Evolutionary conservation across 75 land plant species (phyloP), one percentile per base, ranked within the genome.

Genomic region (Picea glauca): DNA sequence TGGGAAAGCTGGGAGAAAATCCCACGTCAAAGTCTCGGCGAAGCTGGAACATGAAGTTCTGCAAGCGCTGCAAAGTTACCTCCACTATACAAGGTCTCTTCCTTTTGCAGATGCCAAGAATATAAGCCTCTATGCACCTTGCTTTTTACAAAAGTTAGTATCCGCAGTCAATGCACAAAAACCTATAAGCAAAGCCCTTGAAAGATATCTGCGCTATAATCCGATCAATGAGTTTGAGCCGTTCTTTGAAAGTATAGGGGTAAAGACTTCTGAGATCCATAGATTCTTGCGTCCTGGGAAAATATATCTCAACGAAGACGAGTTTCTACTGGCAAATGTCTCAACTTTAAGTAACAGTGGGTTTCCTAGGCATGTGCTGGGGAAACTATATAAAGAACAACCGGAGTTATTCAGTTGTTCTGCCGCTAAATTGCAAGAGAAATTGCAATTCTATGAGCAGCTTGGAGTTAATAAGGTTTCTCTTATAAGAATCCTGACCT

Each of bases 151-250:
- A 43, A 85, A 85, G 21, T 72, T 90, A 12, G 46, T 87, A 50
- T 30, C 67, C 20, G 79, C 15, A 13, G 83, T 90, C 21, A 80
- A 80, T 40, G 58, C 7, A 12, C 83, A 72, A 5, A 21, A 80
- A 1, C 78, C 63, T 5, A 32, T 78, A 1, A 58, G 68, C 8
- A 4, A 13, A 9, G 77, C 82, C 11, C 57, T 90, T 13, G 1
- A 75, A 8, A 58, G 86, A 60, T 80, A 81, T 57, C 78, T 90
- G 54, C 83, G 82, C 0, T 88, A 81, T 65, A 70, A 88, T 60
- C 92, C 89, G 13, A 84, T 90, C 23, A 88, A 88, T 80, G 92
- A 90, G 60, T 90, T 86, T 77, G 92, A 90, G 67, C 92, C 88
- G 2, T 90, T 90, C 80, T 90, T 88, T 74, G 92, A 90, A 84